Evolutionary conservation across 306 rosid genomes (phyloP).

Genomic region (Astragalus glycyphyllos): DNA sequence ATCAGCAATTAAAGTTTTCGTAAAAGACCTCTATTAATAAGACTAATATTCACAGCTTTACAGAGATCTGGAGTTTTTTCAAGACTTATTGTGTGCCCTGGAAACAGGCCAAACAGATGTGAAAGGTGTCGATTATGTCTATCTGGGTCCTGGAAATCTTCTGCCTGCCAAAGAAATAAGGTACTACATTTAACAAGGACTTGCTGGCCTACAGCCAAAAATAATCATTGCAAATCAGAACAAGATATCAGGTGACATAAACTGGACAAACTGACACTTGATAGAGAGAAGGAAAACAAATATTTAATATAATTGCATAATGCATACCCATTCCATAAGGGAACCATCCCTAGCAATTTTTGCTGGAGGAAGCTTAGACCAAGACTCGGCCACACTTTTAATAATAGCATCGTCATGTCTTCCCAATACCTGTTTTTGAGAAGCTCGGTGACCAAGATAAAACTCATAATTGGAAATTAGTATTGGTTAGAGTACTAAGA

Average conservation of each 20-base stretch:
- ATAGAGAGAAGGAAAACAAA: slow-evolving; percentile 24
- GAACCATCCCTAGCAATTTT: slow-evolving; percentile 89
- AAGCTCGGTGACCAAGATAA: slow-evolving; percentile 32
- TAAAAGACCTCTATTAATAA: slow-evolving; percentile 78
- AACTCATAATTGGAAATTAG: slow-evolving; percentile 17
- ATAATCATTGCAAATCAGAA: slow-evolving; percentile 12
- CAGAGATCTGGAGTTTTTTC: slow-evolving; percentile 79
- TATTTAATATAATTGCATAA: slow-evolving; percentile 40
- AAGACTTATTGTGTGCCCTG: slow-evolving; percentile 80
- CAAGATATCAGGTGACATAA: slow-evolving; percentile 16
- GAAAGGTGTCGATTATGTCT: slow-evolving; percentile 85
- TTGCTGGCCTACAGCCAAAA: slow-evolving; percentile 22
- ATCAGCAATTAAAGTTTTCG: slow-evolving; percentile 36
- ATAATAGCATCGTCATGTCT: slow-evolving; percentile 64
- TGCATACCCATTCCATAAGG: slow-evolving; percentile 96
- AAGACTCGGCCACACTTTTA: slow-evolving; percentile 61
- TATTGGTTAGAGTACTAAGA: slow-evolving; percentile 12
- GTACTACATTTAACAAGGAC: slow-evolving; percentile 30
- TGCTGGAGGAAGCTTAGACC: slow-evolving; percentile 68
- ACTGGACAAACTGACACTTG: not conserved
- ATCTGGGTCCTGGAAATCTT: slow-evolving; percentile 87
- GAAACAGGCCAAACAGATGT: slow-evolving; percentile 85
- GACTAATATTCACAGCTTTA: slow-evolving; percentile 70
- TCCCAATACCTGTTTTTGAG: slow-evolving; percentile 69
- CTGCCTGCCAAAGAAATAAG: slow-evolving; percentile 61